A percentile compares a stretch with the other conserved stretches of the same genome.
These are phyloP conservation scores for Amauroascus verrucosus DNA, from an alignment of 2,329 filamentous ascomycete genomes.

Conservation along the genomic window DNA sequence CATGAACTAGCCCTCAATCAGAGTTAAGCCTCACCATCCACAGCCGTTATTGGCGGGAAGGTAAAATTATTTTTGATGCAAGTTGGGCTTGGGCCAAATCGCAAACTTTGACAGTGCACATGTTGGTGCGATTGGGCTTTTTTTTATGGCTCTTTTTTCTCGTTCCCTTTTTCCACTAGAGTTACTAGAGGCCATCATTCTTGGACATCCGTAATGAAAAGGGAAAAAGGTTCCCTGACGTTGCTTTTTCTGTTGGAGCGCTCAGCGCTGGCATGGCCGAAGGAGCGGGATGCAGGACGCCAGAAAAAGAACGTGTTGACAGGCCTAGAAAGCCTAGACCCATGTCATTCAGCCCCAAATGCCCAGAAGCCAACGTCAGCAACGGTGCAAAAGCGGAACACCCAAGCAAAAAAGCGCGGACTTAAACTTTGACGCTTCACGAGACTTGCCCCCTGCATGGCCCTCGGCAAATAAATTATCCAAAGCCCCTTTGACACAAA, in stretches of 20 bases:
- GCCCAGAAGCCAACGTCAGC: neutral
- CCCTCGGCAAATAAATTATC: neutral
- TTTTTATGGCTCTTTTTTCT: neutral
- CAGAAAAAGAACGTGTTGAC: neutral
- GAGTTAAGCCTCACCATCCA: constrained; percentile 1
- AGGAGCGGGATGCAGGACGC: neutral
- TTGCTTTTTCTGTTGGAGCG: neutral
- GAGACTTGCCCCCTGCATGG: no score
- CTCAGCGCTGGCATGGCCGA: neutral
- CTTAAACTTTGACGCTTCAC: no score
- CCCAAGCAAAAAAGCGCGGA: no score
- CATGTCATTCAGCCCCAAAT: neutral
- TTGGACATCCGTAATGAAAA: no score
- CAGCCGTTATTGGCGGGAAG: constrained; percentile 5
- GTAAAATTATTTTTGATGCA: neutral
- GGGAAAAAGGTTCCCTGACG: no score
- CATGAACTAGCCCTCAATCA: constrained; percentile 6
- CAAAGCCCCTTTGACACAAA: neutral
- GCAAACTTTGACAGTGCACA: neutral
- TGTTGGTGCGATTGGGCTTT: neutral
- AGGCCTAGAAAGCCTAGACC: neutral
- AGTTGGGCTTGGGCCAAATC: neutral
- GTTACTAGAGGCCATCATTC: neutral
- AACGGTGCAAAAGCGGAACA: neutral
- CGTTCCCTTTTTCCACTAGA: neutral